Conservation (phyloP, 768 basidiomycete genomes). For the Tephrocybe sp. region DNA sequence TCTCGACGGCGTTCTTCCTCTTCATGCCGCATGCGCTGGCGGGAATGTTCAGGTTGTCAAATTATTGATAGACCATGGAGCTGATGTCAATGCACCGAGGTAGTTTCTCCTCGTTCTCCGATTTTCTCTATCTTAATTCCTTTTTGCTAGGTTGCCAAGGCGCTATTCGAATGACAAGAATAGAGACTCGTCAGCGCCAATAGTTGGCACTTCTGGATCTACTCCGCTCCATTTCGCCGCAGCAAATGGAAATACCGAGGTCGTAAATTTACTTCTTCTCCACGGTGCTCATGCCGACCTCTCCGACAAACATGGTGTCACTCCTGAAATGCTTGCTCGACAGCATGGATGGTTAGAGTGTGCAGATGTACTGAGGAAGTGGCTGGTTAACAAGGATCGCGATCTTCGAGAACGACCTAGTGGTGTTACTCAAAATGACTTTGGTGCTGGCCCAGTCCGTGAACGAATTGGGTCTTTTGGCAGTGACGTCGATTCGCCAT, state of each 20-base stretch:
- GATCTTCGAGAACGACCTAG: constrained; percentile 53
- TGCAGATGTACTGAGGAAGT: constrained; percentile 68
- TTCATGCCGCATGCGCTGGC: constrained; percentile 92
- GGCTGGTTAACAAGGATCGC: constrained; percentile 59
- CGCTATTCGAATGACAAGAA: constrained; percentile 71
- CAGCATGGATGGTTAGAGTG: constrained; percentile 80
- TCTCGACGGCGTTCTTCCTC: constrained; percentile 92
- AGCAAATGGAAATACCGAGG: constrained; percentile 84
- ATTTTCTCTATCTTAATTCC: constrained; percentile 2
- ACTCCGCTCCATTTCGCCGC: constrained; percentile 97
- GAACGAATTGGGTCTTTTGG: constrained; percentile 19
- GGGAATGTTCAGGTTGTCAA: constrained; percentile 87
- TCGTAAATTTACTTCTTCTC: constrained; percentile 77
- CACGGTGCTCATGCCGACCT: constrained; percentile 81
- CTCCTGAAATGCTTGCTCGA: constrained; percentile 79
- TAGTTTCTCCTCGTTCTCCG: constrained; percentile 26
- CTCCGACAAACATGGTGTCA: constrained; percentile 89
- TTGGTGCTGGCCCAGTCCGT: constrained; percentile 13
- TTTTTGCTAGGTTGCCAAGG: constrained; percentile 54
- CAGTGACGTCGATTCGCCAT: constrained; percentile 26
- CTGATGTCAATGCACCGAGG: constrained; percentile 98
- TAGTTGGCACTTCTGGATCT: constrained; percentile 81
- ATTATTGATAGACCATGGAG: constrained; percentile 87
- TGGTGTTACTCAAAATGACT: constrained; percentile 25
- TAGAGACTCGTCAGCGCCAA: constrained; percentile 63